phyloP scores from a whole-genome alignment of 371 early-diverging fungal species.

The Mortierella sp. region DNA sequence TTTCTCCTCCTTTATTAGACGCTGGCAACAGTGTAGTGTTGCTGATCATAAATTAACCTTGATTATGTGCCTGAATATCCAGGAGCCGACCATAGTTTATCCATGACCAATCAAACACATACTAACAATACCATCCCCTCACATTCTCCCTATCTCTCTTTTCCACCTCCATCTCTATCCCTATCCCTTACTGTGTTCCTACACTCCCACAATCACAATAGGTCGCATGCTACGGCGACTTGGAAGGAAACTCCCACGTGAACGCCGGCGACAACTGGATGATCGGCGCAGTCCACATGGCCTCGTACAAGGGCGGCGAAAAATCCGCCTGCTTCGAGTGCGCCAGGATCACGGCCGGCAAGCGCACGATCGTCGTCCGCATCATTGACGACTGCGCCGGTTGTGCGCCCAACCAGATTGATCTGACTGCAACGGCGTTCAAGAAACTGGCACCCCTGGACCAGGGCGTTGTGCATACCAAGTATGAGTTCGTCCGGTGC shows the following conservation, averaged over 20 bases:
- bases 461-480: constrained; percentile 39
- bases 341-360: constrained; percentile 32
- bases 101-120: no score
- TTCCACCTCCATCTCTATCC: background rate
- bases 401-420: constrained; percentile 47
- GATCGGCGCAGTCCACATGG: constrained; percentile 51
- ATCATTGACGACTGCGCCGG: constrained; percentile 50
- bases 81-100: no score
- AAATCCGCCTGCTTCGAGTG: constrained; percentile 53
- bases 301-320: constrained; percentile 19
- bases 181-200: no score
- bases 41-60: no score
- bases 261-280: constrained; percentile 50
- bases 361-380: constrained; percentile 37
- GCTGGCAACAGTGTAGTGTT: no score
- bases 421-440: constrained; percentile 52
- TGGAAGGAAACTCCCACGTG: constrained; percentile 42
- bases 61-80: no score
- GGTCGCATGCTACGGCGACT: constrained; percentile 51
- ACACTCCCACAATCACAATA: no score
- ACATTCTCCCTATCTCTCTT: no score
- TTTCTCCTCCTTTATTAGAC: background rate
- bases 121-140: no score
- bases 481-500: constrained; percentile 34
- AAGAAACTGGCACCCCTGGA: constrained; percentile 43